Conservation (phyloP, 73 alveolate species). For the Effrenium voratum region DNA sequence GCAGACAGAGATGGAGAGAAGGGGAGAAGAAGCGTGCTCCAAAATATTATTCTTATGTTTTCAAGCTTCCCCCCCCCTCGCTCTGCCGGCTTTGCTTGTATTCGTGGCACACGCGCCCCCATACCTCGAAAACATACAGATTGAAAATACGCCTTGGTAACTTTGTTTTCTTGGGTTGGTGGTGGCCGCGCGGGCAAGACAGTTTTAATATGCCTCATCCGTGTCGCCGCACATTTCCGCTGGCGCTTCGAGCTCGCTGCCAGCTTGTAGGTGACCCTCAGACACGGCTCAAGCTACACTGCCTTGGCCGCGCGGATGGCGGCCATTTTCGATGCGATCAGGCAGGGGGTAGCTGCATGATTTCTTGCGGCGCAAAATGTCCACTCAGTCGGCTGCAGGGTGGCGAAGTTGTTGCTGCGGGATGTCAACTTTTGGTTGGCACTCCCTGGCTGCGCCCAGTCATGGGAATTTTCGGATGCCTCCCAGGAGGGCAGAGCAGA, state of each 20-base stretch:
- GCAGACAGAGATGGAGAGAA: too few species aligned
- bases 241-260: not conserved
- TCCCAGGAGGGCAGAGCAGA: too few species aligned
- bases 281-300: not conserved
- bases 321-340: constrained; percentile 82
- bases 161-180: not conserved
- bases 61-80: too few species aligned
- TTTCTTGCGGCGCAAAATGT: not conserved
- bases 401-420: not conserved
- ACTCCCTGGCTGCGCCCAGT: not conserved
- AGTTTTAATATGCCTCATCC: not conserved
- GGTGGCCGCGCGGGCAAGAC: not conserved
- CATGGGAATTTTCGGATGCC: not conserved
- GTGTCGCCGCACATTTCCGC: not conserved
- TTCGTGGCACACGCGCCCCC: too few species aligned
- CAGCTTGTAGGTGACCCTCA: not conserved
- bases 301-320: constrained; percentile 11
- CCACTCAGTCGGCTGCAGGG: not conserved
- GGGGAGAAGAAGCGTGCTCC: too few species aligned
- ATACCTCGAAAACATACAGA: not conserved
- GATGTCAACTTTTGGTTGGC: not conserved
- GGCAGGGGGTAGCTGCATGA: not conserved
- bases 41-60: too few species aligned
- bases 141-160: not conserved
- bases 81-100: too few species aligned